Percentiles rank a stretch among this genome's conserved stretches.
Conservation (phyloP, 2,329 filamentous ascomycete genomes). For the Pseudocercospora fijiensis region DNA sequence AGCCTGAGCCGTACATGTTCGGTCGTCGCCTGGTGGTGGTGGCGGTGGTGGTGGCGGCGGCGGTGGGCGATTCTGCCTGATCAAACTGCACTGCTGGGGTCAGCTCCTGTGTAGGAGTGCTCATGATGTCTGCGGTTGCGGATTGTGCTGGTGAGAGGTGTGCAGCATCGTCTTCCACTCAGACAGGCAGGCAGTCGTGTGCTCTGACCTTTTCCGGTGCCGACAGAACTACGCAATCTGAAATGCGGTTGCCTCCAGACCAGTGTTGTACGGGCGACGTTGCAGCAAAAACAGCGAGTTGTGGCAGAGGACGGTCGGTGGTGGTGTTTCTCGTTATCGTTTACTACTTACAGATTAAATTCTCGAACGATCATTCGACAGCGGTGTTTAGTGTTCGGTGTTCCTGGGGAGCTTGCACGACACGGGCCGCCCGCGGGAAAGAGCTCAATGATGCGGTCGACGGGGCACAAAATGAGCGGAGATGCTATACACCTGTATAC, state of each 20-base stretch:
- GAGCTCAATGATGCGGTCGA: not conserved
- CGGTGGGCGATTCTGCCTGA: slow-evolving; percentile 18
- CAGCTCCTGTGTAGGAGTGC: slow-evolving; percentile 28
- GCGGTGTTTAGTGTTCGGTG: slow-evolving; percentile 3
- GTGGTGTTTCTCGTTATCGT: slow-evolving; percentile 6
- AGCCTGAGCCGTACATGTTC: slow-evolving; percentile 32
- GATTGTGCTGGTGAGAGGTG: not conserved
- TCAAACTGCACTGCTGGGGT: slow-evolving; percentile 27
- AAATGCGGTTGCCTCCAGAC: not conserved
- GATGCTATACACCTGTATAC: not conserved
- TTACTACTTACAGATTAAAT: slow-evolving; percentile 2
- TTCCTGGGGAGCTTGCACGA: slow-evolving; percentile 4
- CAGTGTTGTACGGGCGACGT: not conserved
- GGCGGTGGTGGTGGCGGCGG: not conserved
- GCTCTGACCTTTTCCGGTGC: not conserved
- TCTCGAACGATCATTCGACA: slow-evolving; percentile 1
- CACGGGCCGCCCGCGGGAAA: slow-evolving; percentile 4
- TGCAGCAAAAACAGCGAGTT: not conserved
- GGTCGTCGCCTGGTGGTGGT: slow-evolving; percentile 5
- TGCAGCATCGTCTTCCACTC: slow-evolving; percentile 10
- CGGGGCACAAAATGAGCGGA: not conserved
- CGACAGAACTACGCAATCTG: not conserved
- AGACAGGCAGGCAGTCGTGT: slow-evolving; percentile 7
- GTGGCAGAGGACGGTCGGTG: not conserved
- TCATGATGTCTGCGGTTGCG: slow-evolving; percentile 18